phyloP scores from a whole-genome alignment of 83 land plant genomes.

The Larix sibirica region DNA sequence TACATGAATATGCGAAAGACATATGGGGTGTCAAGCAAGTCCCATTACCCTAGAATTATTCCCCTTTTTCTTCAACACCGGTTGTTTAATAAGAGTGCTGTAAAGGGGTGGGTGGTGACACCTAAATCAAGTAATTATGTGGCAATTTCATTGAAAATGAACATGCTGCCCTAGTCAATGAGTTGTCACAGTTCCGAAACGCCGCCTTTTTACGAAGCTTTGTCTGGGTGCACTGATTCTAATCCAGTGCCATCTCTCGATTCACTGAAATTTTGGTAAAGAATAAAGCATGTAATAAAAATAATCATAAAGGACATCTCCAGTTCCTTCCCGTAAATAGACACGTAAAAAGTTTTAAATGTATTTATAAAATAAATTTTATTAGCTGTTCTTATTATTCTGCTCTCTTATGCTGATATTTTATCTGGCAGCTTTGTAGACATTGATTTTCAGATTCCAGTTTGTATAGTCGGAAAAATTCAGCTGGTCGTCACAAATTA shows the following conservation, averaged over 20 bases:
- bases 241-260: background rate
- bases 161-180: no score
- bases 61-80: no score
- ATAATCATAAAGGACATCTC: background rate
- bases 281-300: background rate
- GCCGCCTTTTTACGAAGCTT: background rate
- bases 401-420: background rate
- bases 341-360: background rate
- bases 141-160: background rate
- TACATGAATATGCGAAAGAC: constrained; percentile 92
- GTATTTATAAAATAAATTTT: background rate
- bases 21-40: constrained; percentile 83
- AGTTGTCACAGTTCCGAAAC: background rate
- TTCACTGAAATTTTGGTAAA: background rate
- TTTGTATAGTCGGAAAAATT: background rate
- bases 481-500: background rate
- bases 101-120: background rate
- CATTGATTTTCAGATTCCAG: background rate
- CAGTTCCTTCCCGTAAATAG: background rate
- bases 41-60: constrained; percentile 30
- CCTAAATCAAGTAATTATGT: background rate
- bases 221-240: background rate
- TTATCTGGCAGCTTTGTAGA: background rate
- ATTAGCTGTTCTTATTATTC: background rate
- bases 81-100: no score